Base-by-base conservation (phyloP, 371 early-diverging fungal genomes). In the Paramicrosporidium saccamoebae region DNA sequence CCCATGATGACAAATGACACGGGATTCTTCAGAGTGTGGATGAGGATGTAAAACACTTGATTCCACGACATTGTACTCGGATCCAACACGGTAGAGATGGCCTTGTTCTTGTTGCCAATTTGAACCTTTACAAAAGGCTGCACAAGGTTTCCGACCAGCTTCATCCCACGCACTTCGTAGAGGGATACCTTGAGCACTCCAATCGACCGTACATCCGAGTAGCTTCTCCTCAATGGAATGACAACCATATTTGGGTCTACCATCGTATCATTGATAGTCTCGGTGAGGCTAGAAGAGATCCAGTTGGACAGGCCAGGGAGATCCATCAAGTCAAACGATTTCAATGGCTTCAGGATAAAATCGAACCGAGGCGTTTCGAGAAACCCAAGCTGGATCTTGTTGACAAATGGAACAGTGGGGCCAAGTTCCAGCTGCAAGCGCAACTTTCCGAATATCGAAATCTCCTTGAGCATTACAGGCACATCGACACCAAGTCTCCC, bases 271-370 rank as follows among this genome's bases (percentile, higher is more conserved):
- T n/a, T n/a, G n/a, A n/a, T n/a, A n/a, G n/a, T n/a, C n/a, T n/a
- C n/a, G n/a, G n/a, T n/a, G n/a, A n/a, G n/a, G n/a, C n/a, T n/a
- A n/a, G n/a, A n/a, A n/a, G n/a, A n/a, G n/a, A n/a, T n/a, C n/a
- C n/a, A n/a, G n/a, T n/a, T n/a, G n/a, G n/a, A n/a, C 32, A 79
- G 38, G 0, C 75, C 78, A 9, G 77, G 77, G 23, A 73, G 54
- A 34, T 63, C 47, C 11, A 59, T 62, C 33, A 73, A 62, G 41
- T 73, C 74, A 30, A 73, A 55, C 55, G 43, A 62, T 64, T 41
- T 92, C 61, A 37, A 68, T 38, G 98, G 98, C 32, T 75, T 64
- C 18, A 94, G 52, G 9, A 60, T 58, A 52, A 84, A 95, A 43
- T 90, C 82, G 27, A 95, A 57, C 6, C 38, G 35, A 10, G 98